Base-by-base conservation (phyloP, 345 rosid species). In the Ceriops zippeliana region DNA sequence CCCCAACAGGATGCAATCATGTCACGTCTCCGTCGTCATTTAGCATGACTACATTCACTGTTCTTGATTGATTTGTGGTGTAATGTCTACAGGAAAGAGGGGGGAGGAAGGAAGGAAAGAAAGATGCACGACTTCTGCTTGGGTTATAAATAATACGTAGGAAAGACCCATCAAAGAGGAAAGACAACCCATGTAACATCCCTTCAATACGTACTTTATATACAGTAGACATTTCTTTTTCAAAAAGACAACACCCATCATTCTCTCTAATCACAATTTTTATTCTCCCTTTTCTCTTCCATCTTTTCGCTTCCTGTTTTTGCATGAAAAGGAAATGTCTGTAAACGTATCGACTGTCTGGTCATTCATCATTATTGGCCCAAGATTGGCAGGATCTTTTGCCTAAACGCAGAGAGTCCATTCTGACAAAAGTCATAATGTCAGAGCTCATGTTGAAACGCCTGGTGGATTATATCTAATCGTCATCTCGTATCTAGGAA, bases 61-160 rank as follows among this genome's bases (percentile, higher is more conserved):
- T 65, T 59, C 35, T 51, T 63, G 73, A 70, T 72, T 75, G 81
- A 71, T 65, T 71, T 67, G 37, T 7, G 10, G 37, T 34, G 37
- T 7, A 34, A 34, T 34, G 37, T 34, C 37, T 34, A 7, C 37
- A 7, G 7, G 10, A 34, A 34, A 34, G 37, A 34, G 9, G 37
- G 37, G 37, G 8, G 1, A 34, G 10, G 1, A 34, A 6, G 37
- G 6, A 34, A 34, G 1, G 9, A 7, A 7, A 7, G 10, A 34
- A 34, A 34, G 37, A 1, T 34, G 37, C 10, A 7, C 37, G 37
- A 9, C 37, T 34, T 34, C 37, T 34, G 7, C 37, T 1, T 7
- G 37, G 37, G 37, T 7, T 7, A 61, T 66, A 34, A 53, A 74
- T 78, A 78, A 66, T 59, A 58, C 75, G 69, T 34, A 21, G 11